phyloP scores from a whole-genome alignment of 495 filamentous ascomycete species.

The Lophiotrema nucula region DNA sequence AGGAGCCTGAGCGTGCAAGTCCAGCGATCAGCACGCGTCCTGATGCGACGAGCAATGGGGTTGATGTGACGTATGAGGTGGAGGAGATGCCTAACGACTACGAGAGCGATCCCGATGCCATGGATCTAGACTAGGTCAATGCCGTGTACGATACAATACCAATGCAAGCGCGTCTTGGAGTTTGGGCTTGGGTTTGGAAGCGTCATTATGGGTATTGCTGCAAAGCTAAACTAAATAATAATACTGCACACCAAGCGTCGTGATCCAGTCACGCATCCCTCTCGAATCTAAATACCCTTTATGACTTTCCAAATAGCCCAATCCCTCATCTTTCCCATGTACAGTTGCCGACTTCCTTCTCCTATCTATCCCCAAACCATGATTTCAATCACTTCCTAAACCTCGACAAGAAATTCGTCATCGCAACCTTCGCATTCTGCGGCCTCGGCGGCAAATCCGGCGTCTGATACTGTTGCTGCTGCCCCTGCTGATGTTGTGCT shows the following conservation, averaged over 20 bases:
- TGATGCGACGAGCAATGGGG: constrained; percentile 27
- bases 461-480: constrained; percentile 8
- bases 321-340: neutral
- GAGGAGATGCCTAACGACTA: neutral
- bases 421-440: constrained; percentile 24
- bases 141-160: neutral
- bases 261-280: constrained; percentile 7
- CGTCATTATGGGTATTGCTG: neutral
- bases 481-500: constrained; percentile 4
- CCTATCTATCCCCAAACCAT: neutral
- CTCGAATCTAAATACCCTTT: neutral
- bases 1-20: constrained; percentile 6
- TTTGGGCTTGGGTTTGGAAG: neutral
- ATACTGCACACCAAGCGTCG: neutral
- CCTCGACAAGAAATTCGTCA: constrained; percentile 17
- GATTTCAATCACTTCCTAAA: constrained; percentile 9
- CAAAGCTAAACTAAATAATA: neutral
- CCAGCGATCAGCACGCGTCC: neutral
- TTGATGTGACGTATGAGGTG: constrained; percentile 8
- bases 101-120: constrained; percentile 60
- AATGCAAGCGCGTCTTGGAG: too few relatives aligned
- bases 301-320: neutral
- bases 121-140: constrained; percentile 62
- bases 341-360: neutral
- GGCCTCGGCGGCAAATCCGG: constrained; percentile 25